A percentile compares a stretch with the other conserved stretches of the same genome.
These are phyloP conservation scores for Oidiodendron maius DNA, from an alignment of 495 filamentous ascomycete genomes.

Conservation along the genomic window DNA sequence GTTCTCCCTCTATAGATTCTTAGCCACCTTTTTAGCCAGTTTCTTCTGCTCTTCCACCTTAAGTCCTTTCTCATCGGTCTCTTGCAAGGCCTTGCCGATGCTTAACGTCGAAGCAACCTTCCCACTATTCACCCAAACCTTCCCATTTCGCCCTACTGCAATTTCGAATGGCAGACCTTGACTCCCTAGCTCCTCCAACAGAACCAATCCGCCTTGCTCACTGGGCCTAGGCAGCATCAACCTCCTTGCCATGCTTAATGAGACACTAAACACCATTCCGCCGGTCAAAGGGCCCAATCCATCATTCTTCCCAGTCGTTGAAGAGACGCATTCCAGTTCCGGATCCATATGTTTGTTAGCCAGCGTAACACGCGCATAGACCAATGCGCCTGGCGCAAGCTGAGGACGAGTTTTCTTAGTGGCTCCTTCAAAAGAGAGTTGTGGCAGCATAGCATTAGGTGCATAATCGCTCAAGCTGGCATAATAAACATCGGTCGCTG, in stretches of 20 bases:
- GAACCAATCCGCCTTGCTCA: slow-evolving; percentile 59
- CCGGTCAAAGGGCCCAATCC: slow-evolving; percentile 81
- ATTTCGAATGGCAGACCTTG: slow-evolving; percentile 81
- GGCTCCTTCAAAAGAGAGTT: slow-evolving; percentile 85
- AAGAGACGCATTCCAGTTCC: slow-evolving; percentile 83
- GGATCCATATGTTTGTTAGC: slow-evolving; percentile 78
- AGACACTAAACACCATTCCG: slow-evolving; percentile 82
- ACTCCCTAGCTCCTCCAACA: slow-evolving; percentile 79
- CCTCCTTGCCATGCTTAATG: slow-evolving; percentile 71
- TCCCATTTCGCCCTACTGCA: slow-evolving; percentile 90
- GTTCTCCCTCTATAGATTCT: slow-evolving; percentile 5
- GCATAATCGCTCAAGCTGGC: slow-evolving; percentile 55
- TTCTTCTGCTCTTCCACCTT: slow-evolving; percentile 71
- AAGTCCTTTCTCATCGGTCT: slow-evolving; percentile 65
- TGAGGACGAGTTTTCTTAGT: slow-evolving; percentile 87
- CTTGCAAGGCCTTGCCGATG: slow-evolving; percentile 73
- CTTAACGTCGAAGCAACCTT: slow-evolving; percentile 61
- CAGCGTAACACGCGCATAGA: slow-evolving; percentile 76
- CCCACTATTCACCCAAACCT: slow-evolving; percentile 80
- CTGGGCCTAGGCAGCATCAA: slow-evolving; percentile 60
- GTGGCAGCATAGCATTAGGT: slow-evolving; percentile 68
- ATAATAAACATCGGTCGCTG: slow-evolving; percentile 68
- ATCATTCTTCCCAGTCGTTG: slow-evolving; percentile 80
- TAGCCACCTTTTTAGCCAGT: slow-evolving; percentile 57
- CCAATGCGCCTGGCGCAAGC: slow-evolving; percentile 64